Percentiles rank a stretch among this genome's conserved stretches.
Evolutionary conservation across 2,329 filamentous ascomycete genomes (phyloP).

Genomic region (Botrytis galanthina): DNA sequence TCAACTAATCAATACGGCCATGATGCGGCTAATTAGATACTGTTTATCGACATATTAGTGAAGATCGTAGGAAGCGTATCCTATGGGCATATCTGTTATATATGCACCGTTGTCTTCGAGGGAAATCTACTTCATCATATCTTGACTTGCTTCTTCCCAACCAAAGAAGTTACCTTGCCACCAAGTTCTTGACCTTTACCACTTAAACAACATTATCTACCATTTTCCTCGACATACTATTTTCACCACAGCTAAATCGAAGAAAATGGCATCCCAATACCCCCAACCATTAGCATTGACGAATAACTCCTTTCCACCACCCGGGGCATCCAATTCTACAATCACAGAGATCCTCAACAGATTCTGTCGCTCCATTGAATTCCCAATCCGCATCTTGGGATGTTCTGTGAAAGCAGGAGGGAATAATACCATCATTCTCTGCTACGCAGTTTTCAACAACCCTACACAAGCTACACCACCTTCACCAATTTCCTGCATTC

Average conservation of each 20-base stretch:
- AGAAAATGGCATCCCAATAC: not conserved
- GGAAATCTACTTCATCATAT: not conserved
- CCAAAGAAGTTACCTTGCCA: not conserved
- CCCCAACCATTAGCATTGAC: not conserved
- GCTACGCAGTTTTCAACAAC: not conserved
- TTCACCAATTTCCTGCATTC: not conserved
- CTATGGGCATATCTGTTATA: not conserved
- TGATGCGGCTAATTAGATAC: not conserved
- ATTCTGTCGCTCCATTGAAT: not conserved
- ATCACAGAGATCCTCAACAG: not conserved
- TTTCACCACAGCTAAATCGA: not conserved
- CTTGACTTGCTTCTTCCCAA: not conserved
- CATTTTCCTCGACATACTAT: rapidly evolving
- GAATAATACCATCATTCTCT: not conserved
- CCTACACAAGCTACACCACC: not conserved
- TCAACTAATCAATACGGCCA: not conserved
- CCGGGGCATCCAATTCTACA: not conserved
- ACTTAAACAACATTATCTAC: rapidly evolving
- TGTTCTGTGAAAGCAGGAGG: not conserved
- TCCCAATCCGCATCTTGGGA: not conserved
- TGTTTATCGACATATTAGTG: not conserved
- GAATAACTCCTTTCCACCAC: not conserved
- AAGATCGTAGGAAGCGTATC: not conserved
- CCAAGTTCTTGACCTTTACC: not conserved
- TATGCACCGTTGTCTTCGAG: not conserved